phyloP scores from a whole-genome alignment of 2,329 filamentous ascomycete genomes.

The Ceratocystis lukuohia region DNA sequence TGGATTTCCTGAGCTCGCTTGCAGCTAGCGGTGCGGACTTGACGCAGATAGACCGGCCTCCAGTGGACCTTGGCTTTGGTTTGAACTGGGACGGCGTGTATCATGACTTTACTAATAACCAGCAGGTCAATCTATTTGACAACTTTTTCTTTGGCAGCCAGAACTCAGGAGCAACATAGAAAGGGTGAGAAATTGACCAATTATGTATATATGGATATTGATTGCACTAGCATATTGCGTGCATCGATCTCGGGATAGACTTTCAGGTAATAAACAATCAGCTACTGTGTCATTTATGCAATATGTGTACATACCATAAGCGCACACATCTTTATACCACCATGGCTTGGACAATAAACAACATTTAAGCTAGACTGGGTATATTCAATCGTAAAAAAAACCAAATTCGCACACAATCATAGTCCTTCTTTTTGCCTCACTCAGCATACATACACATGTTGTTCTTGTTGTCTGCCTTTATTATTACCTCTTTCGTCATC shows the following conservation, averaged over 20 bases:
- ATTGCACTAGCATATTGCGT: background rate
- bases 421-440: background rate
- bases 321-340: background rate
- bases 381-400: slow-evolving; percentile 4
- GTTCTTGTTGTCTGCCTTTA: background rate
- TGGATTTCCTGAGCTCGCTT: slow-evolving; percentile 41
- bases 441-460: background rate
- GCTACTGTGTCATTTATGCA: too few species aligned
- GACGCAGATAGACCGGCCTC: slow-evolving; percentile 30
- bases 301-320: background rate
- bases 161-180: slow-evolving; percentile 24
- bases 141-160: slow-evolving; percentile 58
- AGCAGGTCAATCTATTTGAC: slow-evolving; percentile 55
- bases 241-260: background rate
- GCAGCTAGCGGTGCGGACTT: slow-evolving; percentile 16
- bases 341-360: too few species aligned
- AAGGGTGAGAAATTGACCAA: background rate
- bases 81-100: slow-evolving; percentile 50
- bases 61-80: slow-evolving; percentile 53
- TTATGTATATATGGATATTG: background rate
- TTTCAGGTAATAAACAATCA: background rate
- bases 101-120: slow-evolving; percentile 47
- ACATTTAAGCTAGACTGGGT: background rate
- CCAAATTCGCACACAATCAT: slow-evolving; percentile 1
- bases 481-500: background rate